phyloP scores from a whole-genome alignment of 163 green algal species.

The Coccomyxa subellipsoidea region DNA sequence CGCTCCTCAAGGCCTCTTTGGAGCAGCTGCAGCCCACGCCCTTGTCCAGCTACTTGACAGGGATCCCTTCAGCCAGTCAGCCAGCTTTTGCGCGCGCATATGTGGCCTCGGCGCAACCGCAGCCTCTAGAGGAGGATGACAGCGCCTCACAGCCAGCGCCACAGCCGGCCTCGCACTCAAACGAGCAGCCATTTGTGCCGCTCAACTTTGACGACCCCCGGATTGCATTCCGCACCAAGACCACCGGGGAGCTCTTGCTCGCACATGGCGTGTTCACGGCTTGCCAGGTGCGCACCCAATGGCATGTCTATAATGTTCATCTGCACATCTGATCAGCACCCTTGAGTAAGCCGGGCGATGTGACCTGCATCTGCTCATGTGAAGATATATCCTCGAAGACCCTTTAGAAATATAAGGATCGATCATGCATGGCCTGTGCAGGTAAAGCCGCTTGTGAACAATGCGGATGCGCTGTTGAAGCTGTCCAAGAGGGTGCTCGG shows the following conservation, averaged over 20 bases:
- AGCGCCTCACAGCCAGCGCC: neutral
- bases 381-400: neutral
- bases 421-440: neutral
- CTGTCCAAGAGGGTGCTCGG: slow-evolving; percentile 20
- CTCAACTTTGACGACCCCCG: slow-evolving; percentile 45
- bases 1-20: neutral
- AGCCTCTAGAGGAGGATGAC: neutral
- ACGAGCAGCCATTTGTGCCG: neutral
- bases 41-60: neutral
- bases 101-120: slow-evolving; percentile 12
- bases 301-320: too few relatives aligned
- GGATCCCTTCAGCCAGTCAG: neutral
- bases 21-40: neutral
- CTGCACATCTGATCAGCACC: too few relatives aligned
- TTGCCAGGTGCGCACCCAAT: slow-evolving; percentile 29
- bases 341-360: too few relatives aligned
- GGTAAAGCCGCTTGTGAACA: slow-evolving; percentile 24
- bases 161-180: neutral
- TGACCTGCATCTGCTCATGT: too few relatives aligned
- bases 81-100: neutral
- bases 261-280: slow-evolving; percentile 49
- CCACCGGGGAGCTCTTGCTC: slow-evolving; percentile 42
- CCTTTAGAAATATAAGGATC: neutral
- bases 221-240: slow-evolving; percentile 42
- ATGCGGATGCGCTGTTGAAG: slow-evolving; percentile 29